Base-by-base conservation (phyloP, 2,329 filamentous ascomycete species). In the Nannizziopsis arthrosporioides region DNA sequence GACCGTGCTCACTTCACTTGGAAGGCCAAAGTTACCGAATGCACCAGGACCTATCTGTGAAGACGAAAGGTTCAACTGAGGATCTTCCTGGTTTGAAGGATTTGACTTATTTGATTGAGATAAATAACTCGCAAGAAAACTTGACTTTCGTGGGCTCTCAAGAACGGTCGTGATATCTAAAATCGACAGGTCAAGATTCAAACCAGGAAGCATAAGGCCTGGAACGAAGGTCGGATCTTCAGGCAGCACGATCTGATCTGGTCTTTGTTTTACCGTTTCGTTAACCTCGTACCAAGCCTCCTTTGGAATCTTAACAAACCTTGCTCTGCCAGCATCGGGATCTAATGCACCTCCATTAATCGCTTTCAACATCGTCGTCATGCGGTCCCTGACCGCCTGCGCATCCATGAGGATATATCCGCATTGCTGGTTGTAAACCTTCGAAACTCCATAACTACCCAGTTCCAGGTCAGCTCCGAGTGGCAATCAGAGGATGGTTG, bases 371-470 rank as follows among this genome's bases (percentile, higher is more conserved):
- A 88, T 77, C 1, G 77, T 69, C 54, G 77, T 75, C 75, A 96
- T 85, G 55, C 78, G 79, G 51, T 80, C 76, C 56, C 86, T 81
- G 34, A 84, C 80, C 55, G 77, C 80, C 63, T 89, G 81, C 2
- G 82, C 81, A 60, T 96, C 92, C 2, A 77, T 74, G 41, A 95
- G 78, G 18, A 94, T 79, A 62, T 94, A 98, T 34, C 76, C 75
- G 58, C 85, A 94, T 66, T 98, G 89, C 62, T 94, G 85, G 19
- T 78, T 74, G 63, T 87, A 94, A 14, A 96, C 88, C 42, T 84
- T 78, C 2, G 87, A 54, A 12, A 51, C 36, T 10, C 51, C 49
- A 39, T 53, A 53, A 11, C 49, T 51, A 11, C 17, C 11, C 42
- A 12, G 10, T 11, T 8, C n/a, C 8, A 19, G 15, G 14, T 53